phyloP scores from a whole-genome alignment of 805 yeast genomes.

The Kazachstania psychrophila region DNA sequence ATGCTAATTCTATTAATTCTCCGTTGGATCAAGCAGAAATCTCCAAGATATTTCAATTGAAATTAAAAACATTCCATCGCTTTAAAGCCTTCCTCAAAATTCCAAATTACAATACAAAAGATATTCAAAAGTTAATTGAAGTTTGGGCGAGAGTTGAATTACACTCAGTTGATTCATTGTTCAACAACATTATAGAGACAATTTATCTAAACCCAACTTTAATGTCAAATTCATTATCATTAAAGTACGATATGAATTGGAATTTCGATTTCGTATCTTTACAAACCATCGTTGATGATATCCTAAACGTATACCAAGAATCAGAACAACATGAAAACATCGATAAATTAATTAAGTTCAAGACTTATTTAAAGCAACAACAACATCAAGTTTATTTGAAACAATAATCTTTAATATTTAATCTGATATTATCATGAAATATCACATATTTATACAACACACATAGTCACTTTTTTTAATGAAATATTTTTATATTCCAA shows the following conservation, averaged over 20 bases:
- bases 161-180: constrained; percentile 14
- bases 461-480: background rate
- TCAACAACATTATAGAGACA: constrained; percentile 28
- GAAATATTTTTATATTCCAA: background rate
- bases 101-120: constrained; percentile 13
- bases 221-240: background rate
- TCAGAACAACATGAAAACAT: constrained; percentile 2
- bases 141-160: constrained; percentile 20
- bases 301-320: constrained; percentile 1
- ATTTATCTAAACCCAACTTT: constrained; percentile 16
- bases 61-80: constrained; percentile 20
- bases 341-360: constrained; percentile 1
- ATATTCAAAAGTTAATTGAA: constrained; percentile 15
- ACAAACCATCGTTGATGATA: background rate
- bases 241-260: constrained; percentile 12
- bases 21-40: background rate
- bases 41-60: constrained; percentile 5
- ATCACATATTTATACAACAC: background rate
- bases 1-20: constrained; percentile 3
- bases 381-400: background rate
- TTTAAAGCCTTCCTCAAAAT: constrained; percentile 21
- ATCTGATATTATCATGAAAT: background rate
- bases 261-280: constrained; percentile 12
- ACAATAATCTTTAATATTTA: background rate
- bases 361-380: constrained; percentile 2